phyloP scores from a whole-genome alignment of 1,284 basidiomycete species.

The Butyriboletus appendiculatus region DNA sequence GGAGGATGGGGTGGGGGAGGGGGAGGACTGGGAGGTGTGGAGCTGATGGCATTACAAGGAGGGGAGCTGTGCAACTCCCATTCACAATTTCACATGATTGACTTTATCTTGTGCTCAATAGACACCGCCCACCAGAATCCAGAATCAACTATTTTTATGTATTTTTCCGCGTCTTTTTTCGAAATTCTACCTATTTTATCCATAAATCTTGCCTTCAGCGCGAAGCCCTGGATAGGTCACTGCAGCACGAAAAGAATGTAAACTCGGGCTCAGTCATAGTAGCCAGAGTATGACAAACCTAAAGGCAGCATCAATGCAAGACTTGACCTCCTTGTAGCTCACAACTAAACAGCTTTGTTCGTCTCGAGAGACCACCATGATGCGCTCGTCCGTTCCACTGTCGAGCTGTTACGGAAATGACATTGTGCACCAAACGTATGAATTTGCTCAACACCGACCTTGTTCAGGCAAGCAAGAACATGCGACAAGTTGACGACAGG shows the following conservation, averaged over 20 bases:
- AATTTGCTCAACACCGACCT: slow-evolving; percentile 49
- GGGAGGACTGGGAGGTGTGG: slow-evolving; percentile 58
- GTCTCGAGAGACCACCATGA: slow-evolving; percentile 94
- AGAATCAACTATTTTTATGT: slow-evolving; percentile 33
- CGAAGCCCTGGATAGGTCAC: slow-evolving; percentile 31
- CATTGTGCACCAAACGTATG: not conserved
- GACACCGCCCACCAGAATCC: not conserved
- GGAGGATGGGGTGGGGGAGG: slow-evolving; percentile 62
- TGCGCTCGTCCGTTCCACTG: slow-evolving; percentile 87
- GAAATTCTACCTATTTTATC: slow-evolving; percentile 57
- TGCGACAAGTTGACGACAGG: slow-evolving; percentile 91
- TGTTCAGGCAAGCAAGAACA: slow-evolving; percentile 90
- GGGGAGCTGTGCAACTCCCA: not conserved
- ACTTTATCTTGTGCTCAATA: not conserved
- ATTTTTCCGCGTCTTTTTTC: slow-evolving; percentile 64
- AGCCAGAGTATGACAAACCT: slow-evolving; percentile 20
- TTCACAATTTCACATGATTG: not conserved
- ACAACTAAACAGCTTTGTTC: slow-evolving; percentile 97
- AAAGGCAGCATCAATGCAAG: slow-evolving; percentile 83
- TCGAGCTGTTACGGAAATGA: slow-evolving; percentile 64
- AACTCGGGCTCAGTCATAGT: not conserved
- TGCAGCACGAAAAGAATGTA: slow-evolving; percentile 1
- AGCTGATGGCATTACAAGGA: slow-evolving; percentile 26
- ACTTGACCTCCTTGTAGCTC: slow-evolving; percentile 90
- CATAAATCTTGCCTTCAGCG: slow-evolving; percentile 19